These are phyloP conservation scores for Pythium aquatile DNA, from an alignment of 352 stramenopile genomes.

Conservation along the genomic window DNA sequence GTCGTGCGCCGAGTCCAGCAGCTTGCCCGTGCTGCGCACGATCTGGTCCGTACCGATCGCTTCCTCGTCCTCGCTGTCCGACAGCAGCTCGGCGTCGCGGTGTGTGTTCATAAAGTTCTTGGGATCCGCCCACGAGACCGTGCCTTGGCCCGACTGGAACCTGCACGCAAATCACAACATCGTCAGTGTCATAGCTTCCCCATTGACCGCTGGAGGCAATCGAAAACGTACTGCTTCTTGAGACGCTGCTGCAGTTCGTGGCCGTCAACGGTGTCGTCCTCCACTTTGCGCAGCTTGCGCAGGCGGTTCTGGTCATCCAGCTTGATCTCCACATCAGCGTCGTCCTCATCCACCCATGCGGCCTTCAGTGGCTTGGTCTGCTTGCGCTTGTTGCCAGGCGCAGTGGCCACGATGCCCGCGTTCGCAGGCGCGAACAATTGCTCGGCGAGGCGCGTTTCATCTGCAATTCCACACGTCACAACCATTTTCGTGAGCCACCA, in stretches of 20 bases:
- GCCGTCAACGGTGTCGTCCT: conserved; percentile 61
- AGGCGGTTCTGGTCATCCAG: conserved; percentile 66
- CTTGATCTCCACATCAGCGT: conserved; percentile 69
- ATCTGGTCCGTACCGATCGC: conserved; percentile 42
- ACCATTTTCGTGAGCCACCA: not conserved
- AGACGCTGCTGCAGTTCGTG: conserved; percentile 76
- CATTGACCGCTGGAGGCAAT: not conserved
- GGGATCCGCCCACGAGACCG: conserved; percentile 69
- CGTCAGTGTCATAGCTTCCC: not conserved
- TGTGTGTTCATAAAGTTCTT: conserved; percentile 57
- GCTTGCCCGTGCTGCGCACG: conserved; percentile 52
- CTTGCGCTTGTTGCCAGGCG: conserved; percentile 33
- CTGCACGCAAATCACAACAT: conserved; percentile 19
- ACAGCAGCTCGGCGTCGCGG: conserved; percentile 27
- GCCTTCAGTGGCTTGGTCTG: conserved; percentile 37
- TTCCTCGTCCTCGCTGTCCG: conserved; percentile 68
- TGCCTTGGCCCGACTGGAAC: conserved; percentile 55
- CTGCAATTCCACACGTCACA: conserved; percentile 11
- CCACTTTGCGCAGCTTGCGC: conserved; percentile 82
- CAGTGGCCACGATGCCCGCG: conserved; percentile 9
- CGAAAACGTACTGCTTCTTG: conserved; percentile 68
- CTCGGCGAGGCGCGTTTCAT: conserved; percentile 54
- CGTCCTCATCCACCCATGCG: conserved; percentile 89
- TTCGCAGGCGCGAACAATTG: conserved; percentile 43
- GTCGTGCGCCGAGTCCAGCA: conserved; percentile 54